Conservation (phyloP, 129 eudicot genomes). For the Cynara cardunculus region DNA sequence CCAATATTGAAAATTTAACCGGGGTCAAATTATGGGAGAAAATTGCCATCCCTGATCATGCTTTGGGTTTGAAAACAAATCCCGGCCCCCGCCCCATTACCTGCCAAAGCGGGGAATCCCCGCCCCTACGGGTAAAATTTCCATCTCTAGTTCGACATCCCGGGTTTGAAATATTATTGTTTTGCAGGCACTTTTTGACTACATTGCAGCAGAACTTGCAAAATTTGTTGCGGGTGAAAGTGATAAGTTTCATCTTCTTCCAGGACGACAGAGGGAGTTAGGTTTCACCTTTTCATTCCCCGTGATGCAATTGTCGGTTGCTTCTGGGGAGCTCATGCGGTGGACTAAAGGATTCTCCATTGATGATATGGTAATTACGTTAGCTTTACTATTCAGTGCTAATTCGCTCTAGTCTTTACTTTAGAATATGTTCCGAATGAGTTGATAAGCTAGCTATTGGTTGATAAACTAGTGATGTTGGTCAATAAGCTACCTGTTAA, state of each 20-base stretch:
- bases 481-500: too few species aligned
- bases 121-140: too few species aligned
- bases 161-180: too few species aligned
- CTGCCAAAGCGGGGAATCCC: too few species aligned
- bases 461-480: background rate
- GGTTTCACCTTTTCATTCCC: conserved; percentile 98
- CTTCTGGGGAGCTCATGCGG: conserved; percentile 71
- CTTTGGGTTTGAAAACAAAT: too few species aligned
- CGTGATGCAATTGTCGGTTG: conserved; percentile 83
- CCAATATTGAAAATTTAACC: too few species aligned
- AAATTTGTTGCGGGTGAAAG: conserved; percentile 68
- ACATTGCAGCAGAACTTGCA: conserved; percentile 78
- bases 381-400: background rate
- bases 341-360: conserved; percentile 97
- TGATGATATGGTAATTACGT: conserved; percentile 47
- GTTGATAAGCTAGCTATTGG: background rate
- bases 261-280: conserved; percentile 73
- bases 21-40: too few species aligned
- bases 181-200: conserved; percentile 80
- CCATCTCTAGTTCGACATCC: too few species aligned
- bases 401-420: background rate
- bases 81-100: too few species aligned
- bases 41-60: too few species aligned
- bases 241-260: conserved; percentile 48
- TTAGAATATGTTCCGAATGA: background rate